phyloP scores from a whole-genome alignment of 805 yeast genomes.

The Diddensiella caesifluorescens region DNA sequence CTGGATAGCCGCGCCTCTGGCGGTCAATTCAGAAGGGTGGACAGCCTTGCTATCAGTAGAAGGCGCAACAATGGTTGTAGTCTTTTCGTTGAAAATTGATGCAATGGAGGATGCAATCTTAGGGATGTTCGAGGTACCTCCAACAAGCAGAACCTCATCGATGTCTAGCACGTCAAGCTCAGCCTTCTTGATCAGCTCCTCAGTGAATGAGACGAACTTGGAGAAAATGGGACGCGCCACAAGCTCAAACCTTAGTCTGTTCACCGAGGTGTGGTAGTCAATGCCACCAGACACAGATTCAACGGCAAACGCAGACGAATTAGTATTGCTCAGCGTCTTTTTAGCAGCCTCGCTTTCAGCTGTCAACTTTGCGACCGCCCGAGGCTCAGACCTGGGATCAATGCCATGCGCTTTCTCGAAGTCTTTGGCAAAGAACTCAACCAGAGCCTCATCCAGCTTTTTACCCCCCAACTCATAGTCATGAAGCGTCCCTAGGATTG shows the following conservation, averaged over 20 bases:
- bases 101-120: slow-evolving; percentile 75
- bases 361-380: slow-evolving; percentile 83
- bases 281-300: slow-evolving; percentile 92
- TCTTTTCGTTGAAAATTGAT: slow-evolving; percentile 67
- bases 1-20: slow-evolving; percentile 96
- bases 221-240: slow-evolving; percentile 73
- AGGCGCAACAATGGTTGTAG: slow-evolving; percentile 72
- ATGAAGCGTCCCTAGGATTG: slow-evolving; percentile 80
- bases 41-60: slow-evolving; percentile 65
- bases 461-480: slow-evolving; percentile 84
- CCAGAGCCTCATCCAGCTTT: slow-evolving; percentile 70
- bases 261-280: slow-evolving; percentile 88
- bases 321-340: slow-evolving; percentile 87
- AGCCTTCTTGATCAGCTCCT: slow-evolving; percentile 71
- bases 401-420: slow-evolving; percentile 82
- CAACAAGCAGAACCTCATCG: slow-evolving; percentile 85
- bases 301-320: slow-evolving; percentile 83
- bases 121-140: slow-evolving; percentile 91
- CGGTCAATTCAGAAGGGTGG: slow-evolving; percentile 82
- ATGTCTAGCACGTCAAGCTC: slow-evolving; percentile 77
- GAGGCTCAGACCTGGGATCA: slow-evolving; percentile 73
- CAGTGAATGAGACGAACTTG: slow-evolving; percentile 72
- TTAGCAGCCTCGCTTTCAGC: slow-evolving; percentile 79
- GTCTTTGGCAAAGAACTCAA: slow-evolving; percentile 85
- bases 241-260: slow-evolving; percentile 90